Evolutionary conservation across 2,329 filamentous ascomycete genomes (phyloP), one percentile per base, ranked within the genome.

Genomic region (Nemania diffusa): DNA sequence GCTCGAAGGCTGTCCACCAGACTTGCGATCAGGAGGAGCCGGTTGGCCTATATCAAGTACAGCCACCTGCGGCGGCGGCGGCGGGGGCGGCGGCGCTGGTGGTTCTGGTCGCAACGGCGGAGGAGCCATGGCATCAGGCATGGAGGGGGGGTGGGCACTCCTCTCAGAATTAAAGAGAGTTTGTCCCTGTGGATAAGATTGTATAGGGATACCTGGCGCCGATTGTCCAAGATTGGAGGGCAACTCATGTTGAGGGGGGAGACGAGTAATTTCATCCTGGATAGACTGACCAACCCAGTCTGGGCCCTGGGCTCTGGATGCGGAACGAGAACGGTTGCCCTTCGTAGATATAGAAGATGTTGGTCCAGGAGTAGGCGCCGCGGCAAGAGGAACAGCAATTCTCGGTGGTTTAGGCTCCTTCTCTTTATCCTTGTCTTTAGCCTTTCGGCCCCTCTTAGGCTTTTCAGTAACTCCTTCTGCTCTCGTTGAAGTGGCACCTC

Each of bases 1-100:
- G 78, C 92, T 95, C 1, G 91, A 93, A 15, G 91, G 88, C 71
- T 90, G 89, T 62, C 81, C 81, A 24, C 83, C 83, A 9, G 80
- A 78, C 65, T 86, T 87, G 50, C 85, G 84, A 71, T 89, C 86
- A 40, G 80, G 77, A 44, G 80, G 80, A 15, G 78, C 62, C 26
- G 77, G 73, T 67, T 83, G 81, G 2, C 79, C 73, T 56, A 87
- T 75, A 67, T 87, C 87, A 71, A 88, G 85, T 27, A 84, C 84
- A 11, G 84, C 74, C 65, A 85, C 80, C 1, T 83, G 78, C 2
- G 85, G 81, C 57, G 83, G 83, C 55, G 81, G 81, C n/a, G n/a
- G n/a, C n/a, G n/a, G n/a, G n/a, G n/a, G n/a, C n/a, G n/a, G n/a
- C n/a, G n/a, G n/a, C n/a, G n/a, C n/a, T 17, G 81, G 84, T 9